Percentiles rank a stretch among this genome's conserved stretches.
phyloP scores from a whole-genome alignment of 306 rosid species.

The Macrotyloma uniflorum region DNA sequence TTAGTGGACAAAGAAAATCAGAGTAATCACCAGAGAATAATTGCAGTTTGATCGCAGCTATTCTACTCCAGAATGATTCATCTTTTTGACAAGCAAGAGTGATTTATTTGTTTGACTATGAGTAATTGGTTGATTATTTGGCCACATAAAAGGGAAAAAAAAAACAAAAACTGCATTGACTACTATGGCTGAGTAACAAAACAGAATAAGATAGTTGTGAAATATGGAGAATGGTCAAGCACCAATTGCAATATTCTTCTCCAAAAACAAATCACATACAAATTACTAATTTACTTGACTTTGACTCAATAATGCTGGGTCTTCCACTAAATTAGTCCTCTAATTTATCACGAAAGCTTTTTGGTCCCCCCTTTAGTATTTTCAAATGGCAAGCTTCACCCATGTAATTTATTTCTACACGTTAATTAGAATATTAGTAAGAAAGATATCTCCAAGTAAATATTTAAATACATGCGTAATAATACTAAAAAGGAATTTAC shows the following conservation, averaged over 20 bases:
- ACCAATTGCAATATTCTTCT: slow-evolving; percentile 8
- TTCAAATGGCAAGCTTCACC: slow-evolving; percentile 10
- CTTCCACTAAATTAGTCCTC: slow-evolving; percentile 31
- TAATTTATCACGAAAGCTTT: slow-evolving; percentile 7
- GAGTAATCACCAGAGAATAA: slow-evolving; percentile 1
- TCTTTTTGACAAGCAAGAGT: slow-evolving; percentile 3
- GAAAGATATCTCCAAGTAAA: neutral
- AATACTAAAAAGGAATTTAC: neutral
- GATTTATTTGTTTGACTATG: slow-evolving; percentile 14
- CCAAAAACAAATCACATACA: slow-evolving; percentile 13
- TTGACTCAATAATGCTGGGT: slow-evolving; percentile 29
- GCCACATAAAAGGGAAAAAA: neutral
- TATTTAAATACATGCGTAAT: neutral
- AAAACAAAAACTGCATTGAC: neutral
- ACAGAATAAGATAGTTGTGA: neutral
- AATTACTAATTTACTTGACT: slow-evolving; percentile 28
- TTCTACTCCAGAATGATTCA: neutral
- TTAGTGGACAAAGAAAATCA: neutral
- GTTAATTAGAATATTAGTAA: neutral
- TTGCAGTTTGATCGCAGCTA: neutral
- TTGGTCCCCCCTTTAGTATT: neutral
- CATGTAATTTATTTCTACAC: neutral
- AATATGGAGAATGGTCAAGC: slow-evolving; percentile 20
- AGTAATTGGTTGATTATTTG: neutral
- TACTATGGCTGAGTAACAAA: neutral